phyloP scores from a whole-genome alignment of 2,329 filamentous ascomycete species.

The Alternaria panax region DNA sequence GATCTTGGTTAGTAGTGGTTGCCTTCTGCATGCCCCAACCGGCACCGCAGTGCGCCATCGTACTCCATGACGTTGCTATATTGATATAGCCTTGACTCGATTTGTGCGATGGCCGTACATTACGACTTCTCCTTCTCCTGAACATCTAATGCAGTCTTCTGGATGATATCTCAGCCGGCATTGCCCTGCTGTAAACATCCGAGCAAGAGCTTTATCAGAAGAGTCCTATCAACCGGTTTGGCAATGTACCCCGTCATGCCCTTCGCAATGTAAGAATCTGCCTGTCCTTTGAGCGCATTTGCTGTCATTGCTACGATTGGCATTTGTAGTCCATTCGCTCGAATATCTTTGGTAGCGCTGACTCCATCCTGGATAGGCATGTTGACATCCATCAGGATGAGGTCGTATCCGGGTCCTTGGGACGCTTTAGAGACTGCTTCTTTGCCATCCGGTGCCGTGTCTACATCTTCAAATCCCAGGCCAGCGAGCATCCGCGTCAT shows the following conservation, averaged over 20 bases:
- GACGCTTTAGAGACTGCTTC: slow-evolving; percentile 50
- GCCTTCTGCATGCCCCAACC: neutral
- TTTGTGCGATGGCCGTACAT: neutral
- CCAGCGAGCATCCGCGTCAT: slow-evolving; percentile 56
- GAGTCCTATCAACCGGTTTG: slow-evolving; percentile 62
- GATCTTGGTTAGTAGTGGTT: neutral
- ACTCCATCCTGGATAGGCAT: slow-evolving; percentile 46
- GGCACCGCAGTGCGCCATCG: neutral
- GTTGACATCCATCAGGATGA: slow-evolving; percentile 48
- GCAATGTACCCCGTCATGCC: slow-evolving; percentile 66
- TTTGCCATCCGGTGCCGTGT: slow-evolving; percentile 52
- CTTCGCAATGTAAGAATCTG: slow-evolving; percentile 60
- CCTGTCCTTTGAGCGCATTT: slow-evolving; percentile 64
- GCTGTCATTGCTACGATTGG: slow-evolving; percentile 65
- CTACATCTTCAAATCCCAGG: slow-evolving; percentile 43
- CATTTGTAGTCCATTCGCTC: slow-evolving; percentile 23
- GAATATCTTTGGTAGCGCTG: slow-evolving; percentile 38
- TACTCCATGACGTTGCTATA: neutral
- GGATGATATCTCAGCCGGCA: slow-evolving; percentile 10
- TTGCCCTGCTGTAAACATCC: slow-evolving; percentile 28
- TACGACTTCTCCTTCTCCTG: neutral
- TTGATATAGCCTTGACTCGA: neutral
- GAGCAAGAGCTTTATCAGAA: slow-evolving; percentile 54
- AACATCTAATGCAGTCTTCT: neutral
- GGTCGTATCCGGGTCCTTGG: slow-evolving; percentile 27